A percentile compares a stretch with the other conserved stretches of the same genome.
These are phyloP conservation scores for Exophiala spinifera DNA, from an alignment of 2,329 filamentous ascomycete species.

Conservation along the genomic window DNA sequence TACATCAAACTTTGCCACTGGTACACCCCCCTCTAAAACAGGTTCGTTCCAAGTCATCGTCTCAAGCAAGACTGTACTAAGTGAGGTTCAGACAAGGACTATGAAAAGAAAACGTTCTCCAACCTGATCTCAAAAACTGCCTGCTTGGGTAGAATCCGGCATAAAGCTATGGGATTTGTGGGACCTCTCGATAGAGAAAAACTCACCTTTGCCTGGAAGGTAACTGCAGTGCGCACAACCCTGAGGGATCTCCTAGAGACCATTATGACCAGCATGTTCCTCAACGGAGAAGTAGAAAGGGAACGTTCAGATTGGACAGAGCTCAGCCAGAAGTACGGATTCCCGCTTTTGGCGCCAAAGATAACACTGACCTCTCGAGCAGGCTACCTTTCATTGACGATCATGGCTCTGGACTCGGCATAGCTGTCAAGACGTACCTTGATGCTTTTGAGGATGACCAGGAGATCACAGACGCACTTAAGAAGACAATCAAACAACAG, in stretches of 20 bases:
- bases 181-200: constrained; percentile 89
- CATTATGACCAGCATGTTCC: constrained; percentile 72
- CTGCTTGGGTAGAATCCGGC: constrained; percentile 75
- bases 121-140: constrained; percentile 83
- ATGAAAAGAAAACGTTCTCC: constrained; percentile 51
- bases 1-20: constrained; percentile 63
- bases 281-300: constrained; percentile 74
- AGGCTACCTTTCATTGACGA: constrained; percentile 46
- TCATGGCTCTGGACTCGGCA: constrained; percentile 47
- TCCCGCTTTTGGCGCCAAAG: constrained; percentile 5
- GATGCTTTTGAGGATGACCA: constrained; percentile 36
- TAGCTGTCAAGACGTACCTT: constrained; percentile 48
- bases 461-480: constrained; percentile 20
- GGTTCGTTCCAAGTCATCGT: constrained; percentile 6
- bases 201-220: constrained; percentile 79
- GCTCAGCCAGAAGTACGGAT: constrained; percentile 67
- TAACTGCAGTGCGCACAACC: constrained; percentile 72
- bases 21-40: constrained; percentile 18
- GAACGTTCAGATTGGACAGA: constrained; percentile 64
- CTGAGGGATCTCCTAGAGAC: constrained; percentile 83
- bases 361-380: constrained; percentile 15
- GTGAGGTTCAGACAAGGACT: constrained; percentile 64
- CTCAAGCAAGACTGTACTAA: constrained; percentile 11
- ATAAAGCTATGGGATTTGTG: constrained; percentile 85
- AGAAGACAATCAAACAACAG: constrained; percentile 25